Base-by-base conservation (phyloP, 2,329 filamentous ascomycete species). In the Mollisiaceae sp. region DNA sequence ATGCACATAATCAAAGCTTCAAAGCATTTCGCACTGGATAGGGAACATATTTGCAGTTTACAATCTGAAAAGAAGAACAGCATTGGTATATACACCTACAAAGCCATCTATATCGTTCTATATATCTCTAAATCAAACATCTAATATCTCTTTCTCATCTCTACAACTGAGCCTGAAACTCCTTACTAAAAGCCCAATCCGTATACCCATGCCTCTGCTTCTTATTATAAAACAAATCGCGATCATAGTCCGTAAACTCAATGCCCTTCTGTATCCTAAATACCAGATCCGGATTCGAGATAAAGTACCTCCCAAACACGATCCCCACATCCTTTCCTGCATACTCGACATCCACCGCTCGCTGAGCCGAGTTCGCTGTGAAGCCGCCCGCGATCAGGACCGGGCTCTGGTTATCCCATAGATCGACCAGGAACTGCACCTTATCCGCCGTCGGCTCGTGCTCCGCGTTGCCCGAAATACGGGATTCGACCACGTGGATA, bases 401-500 rank as follows among this genome's bases (percentile, higher is more conserved):
- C 0, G 84, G 83, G 9, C 76, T 78, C 24, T 66, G 66, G 18
- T 72, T 77, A 22, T 74, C 75, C 81, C 82, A 86, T 9, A 78
- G 74, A 65, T 81, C 71, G 41, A 85, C 59, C 58, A 84, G 73
- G 70, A 81, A 82, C 32, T 82, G 78, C 63, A 84, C 71, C 3
- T 65, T 66, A 62, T 77, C 75, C 6, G 76, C 73, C 1, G 3
- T 6, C 27, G 76, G 70, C 1, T 83, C 80, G 2, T 75, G 45
- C 45, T 85, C 81, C 0, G 72, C 71, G 56, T 73, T 76, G 4
- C 71, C 74, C 3, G 55, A 18, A 8, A 74, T 68, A 32, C 74
- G 57, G 0, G 86, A 81, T 0, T 85, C 81, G 72, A 91, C 87
- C 8, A 91, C 78, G 73, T 90, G 87, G 1, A 90, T 73, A 72